phyloP scores from a whole-genome alignment of 23 red algal genomes.

The Gracilariopsis chorda region DNA sequence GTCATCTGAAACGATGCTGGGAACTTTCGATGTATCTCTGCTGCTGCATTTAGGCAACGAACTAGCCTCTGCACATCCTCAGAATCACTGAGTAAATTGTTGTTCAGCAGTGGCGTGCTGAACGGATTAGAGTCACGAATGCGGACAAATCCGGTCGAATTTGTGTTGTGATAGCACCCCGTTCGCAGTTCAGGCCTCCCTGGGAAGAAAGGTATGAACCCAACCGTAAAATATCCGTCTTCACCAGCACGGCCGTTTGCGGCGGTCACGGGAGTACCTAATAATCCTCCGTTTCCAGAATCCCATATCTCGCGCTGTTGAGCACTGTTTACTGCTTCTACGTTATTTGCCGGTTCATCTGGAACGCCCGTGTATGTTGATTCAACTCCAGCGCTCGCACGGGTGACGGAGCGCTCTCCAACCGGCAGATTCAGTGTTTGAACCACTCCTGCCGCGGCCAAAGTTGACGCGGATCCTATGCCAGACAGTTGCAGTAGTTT shows the following conservation, averaged over 20 bases:
- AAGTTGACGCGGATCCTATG: slow-evolving; percentile 39
- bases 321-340: neutral
- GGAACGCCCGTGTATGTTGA: slow-evolving; percentile 29
- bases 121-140: slow-evolving; percentile 12
- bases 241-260: neutral
- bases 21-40: neutral
- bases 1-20: neutral
- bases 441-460: slow-evolving; percentile 18
- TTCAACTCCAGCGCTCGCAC: neutral
- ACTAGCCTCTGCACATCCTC: neutral
- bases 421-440: slow-evolving; percentile 42
- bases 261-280: neutral
- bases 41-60: neutral
- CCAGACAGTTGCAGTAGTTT: slow-evolving; percentile 77
- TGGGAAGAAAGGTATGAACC: neutral
- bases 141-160: neutral
- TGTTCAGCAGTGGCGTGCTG: slow-evolving; percentile 3
- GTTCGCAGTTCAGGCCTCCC: neutral
- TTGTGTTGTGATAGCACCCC: slow-evolving; percentile 11
- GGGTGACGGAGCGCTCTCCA: slow-evolving; percentile 5
- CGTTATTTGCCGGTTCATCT: neutral
- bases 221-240: slow-evolving; percentile 8
- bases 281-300: slow-evolving; percentile 22
- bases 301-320: slow-evolving; percentile 5
- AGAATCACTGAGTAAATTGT: neutral